Percentiles rank a stretch among this genome's conserved stretches.
phyloP scores from a whole-genome alignment of 1,284 basidiomycete species.

The Pseudozyma hubeiensis region DNA sequence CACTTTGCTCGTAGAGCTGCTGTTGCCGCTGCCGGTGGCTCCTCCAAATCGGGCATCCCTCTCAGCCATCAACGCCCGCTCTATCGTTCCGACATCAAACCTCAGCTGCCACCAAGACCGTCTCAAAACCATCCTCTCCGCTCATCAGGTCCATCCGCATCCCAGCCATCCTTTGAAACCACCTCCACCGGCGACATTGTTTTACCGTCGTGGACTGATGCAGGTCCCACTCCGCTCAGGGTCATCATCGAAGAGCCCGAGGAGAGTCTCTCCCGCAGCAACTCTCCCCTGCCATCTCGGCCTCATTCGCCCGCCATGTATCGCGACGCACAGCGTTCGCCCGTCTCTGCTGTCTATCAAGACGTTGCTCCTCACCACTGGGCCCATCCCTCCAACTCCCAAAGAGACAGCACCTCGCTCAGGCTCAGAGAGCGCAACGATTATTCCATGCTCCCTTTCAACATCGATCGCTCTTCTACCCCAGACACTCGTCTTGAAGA shows the following conservation, averaged over 20 bases:
- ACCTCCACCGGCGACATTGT: conserved; percentile 44
- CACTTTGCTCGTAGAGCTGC: conserved; percentile 43
- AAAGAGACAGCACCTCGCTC: conserved; percentile 33
- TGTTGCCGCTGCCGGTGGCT: conserved; percentile 40
- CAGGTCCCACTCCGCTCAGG: conserved; percentile 43
- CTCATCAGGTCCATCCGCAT: conserved; percentile 6
- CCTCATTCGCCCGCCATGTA: conserved; percentile 18
- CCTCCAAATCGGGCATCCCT: conserved; percentile 33
- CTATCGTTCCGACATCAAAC: conserved; percentile 36
- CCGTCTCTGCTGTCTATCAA: conserved; percentile 6
- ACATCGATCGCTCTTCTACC: conserved; percentile 45
- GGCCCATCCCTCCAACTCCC: conserved; percentile 19
- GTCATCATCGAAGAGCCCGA: conserved; percentile 54
- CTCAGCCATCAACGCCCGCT: conserved; percentile 46
- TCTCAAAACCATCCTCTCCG: conserved; percentile 30
- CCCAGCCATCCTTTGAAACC: conserved; percentile 25
- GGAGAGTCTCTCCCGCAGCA: conserved; percentile 21
- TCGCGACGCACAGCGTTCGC: conserved; percentile 12
- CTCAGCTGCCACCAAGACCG: conserved; percentile 40
- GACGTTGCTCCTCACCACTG: conserved; percentile 14
- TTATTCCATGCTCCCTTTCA: conserved; percentile 29
- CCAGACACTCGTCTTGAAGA: conserved; percentile 51
- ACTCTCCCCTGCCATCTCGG: conserved; percentile 19
- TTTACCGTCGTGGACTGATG: conserved; percentile 45
- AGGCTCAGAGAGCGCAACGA: conserved; percentile 39